Evolutionary conservation across 352 stramenopile genomes (phyloP).

Genomic region (Sclerospora graminicola): DNA sequence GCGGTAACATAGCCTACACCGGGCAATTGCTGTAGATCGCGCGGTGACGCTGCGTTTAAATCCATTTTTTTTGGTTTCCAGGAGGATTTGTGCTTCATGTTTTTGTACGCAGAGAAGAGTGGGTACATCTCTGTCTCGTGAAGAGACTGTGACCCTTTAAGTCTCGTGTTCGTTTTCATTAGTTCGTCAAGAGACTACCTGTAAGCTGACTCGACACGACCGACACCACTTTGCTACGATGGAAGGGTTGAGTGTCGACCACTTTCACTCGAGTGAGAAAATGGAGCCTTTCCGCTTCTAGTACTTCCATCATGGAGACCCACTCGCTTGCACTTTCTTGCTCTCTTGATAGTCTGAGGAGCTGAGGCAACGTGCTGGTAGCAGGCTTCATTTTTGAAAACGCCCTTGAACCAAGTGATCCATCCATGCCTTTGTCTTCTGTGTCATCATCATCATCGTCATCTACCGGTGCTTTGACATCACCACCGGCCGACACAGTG

Average conservation of each 20-base stretch:
- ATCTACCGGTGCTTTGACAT: conserved; percentile 1
- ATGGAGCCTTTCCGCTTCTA: conserved; percentile 1
- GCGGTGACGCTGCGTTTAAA: conserved; percentile 19
- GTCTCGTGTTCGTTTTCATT: no score
- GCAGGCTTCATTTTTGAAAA: conserved; percentile 21
- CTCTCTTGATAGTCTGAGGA: background rate
- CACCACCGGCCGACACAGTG: conserved; percentile 38
- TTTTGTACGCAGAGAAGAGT: background rate
- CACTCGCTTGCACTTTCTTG: conserved; percentile 49
- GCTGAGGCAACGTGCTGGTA: background rate
- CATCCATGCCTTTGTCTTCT: conserved; percentile 54
- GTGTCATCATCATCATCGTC: conserved; percentile 13
- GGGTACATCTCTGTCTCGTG: background rate
- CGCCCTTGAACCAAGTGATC: conserved; percentile 32
- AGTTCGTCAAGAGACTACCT: no score
- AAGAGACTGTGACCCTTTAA: no score
- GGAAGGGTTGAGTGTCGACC: background rate
- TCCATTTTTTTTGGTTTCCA: conserved; percentile 18
- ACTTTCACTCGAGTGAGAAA: conserved; percentile 6
- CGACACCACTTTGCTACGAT: no score
- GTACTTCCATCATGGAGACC: conserved; percentile 6
- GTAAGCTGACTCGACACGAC: no score
- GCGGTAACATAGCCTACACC: conserved; percentile 33
- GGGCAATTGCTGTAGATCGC: conserved; percentile 27
- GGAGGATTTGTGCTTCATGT: conserved; percentile 5